These are phyloP conservation scores for Lasiodiplodia sp. DNA, from an alignment of 2,329 filamentous ascomycete species.

Conservation along the genomic window DNA sequence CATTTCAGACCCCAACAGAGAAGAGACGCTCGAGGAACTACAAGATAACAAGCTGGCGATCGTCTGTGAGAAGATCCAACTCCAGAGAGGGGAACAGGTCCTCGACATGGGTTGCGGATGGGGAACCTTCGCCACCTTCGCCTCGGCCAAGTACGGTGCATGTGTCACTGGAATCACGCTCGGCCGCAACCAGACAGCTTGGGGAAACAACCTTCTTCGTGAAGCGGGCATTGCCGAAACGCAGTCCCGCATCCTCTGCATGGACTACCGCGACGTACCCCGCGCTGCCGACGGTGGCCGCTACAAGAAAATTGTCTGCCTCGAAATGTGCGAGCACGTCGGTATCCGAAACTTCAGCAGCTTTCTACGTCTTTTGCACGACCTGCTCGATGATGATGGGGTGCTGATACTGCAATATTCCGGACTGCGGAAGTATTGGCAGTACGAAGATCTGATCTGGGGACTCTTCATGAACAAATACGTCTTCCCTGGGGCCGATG, in stretches of 20 bases:
- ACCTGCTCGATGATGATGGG: constrained; percentile 97
- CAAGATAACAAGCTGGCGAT: constrained; percentile 97
- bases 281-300: constrained; percentile 68
- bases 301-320: constrained; percentile 95
- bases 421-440: constrained; percentile 92
- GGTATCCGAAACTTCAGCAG: constrained; percentile 84
- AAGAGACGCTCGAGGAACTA: constrained; percentile 91
- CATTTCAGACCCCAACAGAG: constrained; percentile 83
- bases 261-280: constrained; percentile 96
- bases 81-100: constrained; percentile 80
- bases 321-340: constrained; percentile 99
- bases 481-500: constrained; percentile 95
- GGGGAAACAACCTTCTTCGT: constrained; percentile 90
- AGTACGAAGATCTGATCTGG: constrained; percentile 98
- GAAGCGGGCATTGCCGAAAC: constrained; percentile 81
- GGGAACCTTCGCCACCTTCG: constrained; percentile 94
- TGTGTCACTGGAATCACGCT: constrained; percentile 89
- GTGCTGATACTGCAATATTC: constrained; percentile 96
- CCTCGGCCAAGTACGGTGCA: constrained; percentile 89
- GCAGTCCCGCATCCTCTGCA: constrained; percentile 91
- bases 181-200: constrained; percentile 93
- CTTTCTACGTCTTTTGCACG: constrained; percentile 86
- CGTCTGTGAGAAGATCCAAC: constrained; percentile 93
- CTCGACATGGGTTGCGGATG: constrained; percentile 98
- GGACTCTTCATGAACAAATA: constrained; percentile 99